Base-by-base conservation (phyloP, 306 rosid species). In the Sophora flavescens region DNA sequence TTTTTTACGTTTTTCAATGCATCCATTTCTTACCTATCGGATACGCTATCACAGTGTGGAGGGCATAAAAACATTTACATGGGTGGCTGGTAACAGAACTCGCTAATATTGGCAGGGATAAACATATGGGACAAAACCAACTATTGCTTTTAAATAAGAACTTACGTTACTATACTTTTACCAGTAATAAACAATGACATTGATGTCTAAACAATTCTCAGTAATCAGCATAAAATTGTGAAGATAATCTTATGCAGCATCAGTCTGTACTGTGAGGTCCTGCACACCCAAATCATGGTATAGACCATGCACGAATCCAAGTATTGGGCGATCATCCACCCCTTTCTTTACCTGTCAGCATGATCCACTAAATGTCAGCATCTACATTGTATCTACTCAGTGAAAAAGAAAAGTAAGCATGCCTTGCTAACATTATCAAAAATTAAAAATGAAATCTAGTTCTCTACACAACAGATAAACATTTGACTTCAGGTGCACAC, bases 201-300 rank as follows among this genome's bases (percentile, higher is more conserved):
- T 60, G 60, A 53, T n/a, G 74, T 44, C 70, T 28, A 54, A 52
- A 61, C 79, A 77, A 63, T 71, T 68, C 76, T 32, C 57, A 8
- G n/a, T 5, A 52, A 54, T 35, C 8, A 10, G 51, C 60, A 61
- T 30, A 71, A 78, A 66, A 63, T 28, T 12, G 47, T 50, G 35
- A 41, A 80, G 54, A 78, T 61, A 63, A 28, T 15, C 75, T 90
- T 85, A 90, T 41, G 82, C 85, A 9, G 70, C 81, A 71, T 89
- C 93, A 22, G 83, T 84, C 80, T 95, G 98, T 86, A 92, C 93
- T 0, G 96, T 89, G 82, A 95, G 88, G 84, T 91, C 91, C 65
- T 81, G 97, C 68, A 95, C 84, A 32, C 99, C 99, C 85, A 92
- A 81, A 74, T 95, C 99, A 59, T 91, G 97, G 86, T 87, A 95